Evolutionary conservation across 2,329 filamentous ascomycete species (phyloP), one percentile per base, ranked within the genome.

Genomic region (Botryotinia narcissicola): DNA sequence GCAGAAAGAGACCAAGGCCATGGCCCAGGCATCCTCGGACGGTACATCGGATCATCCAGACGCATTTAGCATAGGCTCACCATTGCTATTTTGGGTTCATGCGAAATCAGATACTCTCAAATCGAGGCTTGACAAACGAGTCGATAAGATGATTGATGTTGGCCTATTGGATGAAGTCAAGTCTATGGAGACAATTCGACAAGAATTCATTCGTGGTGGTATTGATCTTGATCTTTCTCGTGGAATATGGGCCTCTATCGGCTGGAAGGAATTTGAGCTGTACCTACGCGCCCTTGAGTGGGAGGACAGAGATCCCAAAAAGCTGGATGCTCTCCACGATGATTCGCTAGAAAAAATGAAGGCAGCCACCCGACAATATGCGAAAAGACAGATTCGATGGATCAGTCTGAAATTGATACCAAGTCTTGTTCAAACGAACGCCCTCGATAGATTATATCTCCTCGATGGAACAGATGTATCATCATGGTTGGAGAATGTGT

Each of bases 221-320:
- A 82, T 85, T 2, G 76, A 82, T 0, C 83, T 96, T 2, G 94
- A 98, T 79, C 87, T 89, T 76, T 92, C 89, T 1, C 90, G 91
- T 71, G 97, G 96, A 0, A 97, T 99, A 61, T 99, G 95, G 94
- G 92, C 97, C 71, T 96, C 95, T 1, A 99, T 99, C 75, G 96
- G 96, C 1, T 98, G 94, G 83, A 98, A 97, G 81, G 94, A 99
- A 80, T 92, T 98, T 80, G 87, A 92, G 73, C 86, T 89, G 0
- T 97, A 94, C 79, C 83, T 95, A 37, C 78, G 83, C 2, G 87
- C 87, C 1, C 74, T 85, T 22, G 78, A 83, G 76, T 75, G 81
- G 73, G 78, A 77, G 12, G 72, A 76, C 71, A 37, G 77, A 71
- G 75, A 78, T 42, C 67, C 76, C 59, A 70, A 79, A 74, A 84